Conservation (phyloP, 768 basidiomycete genomes). For the Scleroderma bovista region DNA sequence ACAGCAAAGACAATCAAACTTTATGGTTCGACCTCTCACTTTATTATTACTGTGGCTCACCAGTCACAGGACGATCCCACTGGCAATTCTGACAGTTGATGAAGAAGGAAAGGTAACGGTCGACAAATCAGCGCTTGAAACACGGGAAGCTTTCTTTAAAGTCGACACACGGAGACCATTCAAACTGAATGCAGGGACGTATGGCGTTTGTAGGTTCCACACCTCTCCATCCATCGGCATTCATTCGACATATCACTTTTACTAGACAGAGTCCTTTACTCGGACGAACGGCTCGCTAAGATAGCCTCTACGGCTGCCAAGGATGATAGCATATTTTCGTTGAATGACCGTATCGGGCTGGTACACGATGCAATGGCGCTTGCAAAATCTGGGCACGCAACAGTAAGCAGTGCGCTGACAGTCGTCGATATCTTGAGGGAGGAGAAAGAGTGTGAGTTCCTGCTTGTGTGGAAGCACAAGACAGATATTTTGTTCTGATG, state of each 20-base stretch:
- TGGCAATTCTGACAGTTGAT: slow-evolving; percentile 64
- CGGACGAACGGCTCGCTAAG: slow-evolving; percentile 67
- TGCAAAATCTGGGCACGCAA: slow-evolving; percentile 72
- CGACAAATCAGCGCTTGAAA: slow-evolving; percentile 53
- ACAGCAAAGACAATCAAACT: slow-evolving; percentile 80
- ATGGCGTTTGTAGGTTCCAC: slow-evolving; percentile 72
- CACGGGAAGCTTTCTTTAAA: slow-evolving; percentile 60
- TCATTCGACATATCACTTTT: not conserved
- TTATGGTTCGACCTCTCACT: slow-evolving; percentile 52
- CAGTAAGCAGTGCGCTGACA: slow-evolving; percentile 71
- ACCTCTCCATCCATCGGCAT: too few species aligned
- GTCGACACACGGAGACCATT: slow-evolving; percentile 74
- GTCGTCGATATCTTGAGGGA: slow-evolving; percentile 62
- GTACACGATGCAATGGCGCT: slow-evolving; percentile 79
- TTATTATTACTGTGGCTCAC: not conserved
- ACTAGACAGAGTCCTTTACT: slow-evolving; percentile 81
- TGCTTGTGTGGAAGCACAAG: not conserved
- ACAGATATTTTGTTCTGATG: not conserved
- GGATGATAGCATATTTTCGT: slow-evolving; percentile 55
- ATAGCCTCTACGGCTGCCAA: slow-evolving; percentile 80
- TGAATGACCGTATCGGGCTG: slow-evolving; percentile 87
- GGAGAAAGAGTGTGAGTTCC: slow-evolving; percentile 70
- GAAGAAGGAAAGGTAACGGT: slow-evolving; percentile 50
- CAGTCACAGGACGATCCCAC: slow-evolving; percentile 65
- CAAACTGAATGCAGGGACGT: slow-evolving; percentile 88